A percentile compares a stretch with the other conserved stretches of the same genome.
Evolutionary conservation across 345 rosid species (phyloP).

Genomic region (Firmiana major): DNA sequence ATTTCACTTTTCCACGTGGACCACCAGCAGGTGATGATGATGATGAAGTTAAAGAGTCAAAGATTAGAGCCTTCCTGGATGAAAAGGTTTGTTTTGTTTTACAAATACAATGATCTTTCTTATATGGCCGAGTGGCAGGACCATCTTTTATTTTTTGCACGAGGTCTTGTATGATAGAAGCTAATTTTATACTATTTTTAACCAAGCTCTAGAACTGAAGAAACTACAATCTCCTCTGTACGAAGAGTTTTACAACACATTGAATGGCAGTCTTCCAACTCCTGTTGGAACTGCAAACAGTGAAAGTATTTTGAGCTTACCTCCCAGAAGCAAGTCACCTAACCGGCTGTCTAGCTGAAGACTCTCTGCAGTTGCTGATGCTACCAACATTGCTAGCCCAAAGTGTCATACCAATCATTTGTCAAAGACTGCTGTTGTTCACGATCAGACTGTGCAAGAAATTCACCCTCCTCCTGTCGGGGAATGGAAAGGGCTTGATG

Average conservation of each 20-base stretch:
- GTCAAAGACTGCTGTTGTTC: slow-evolving; percentile 33
- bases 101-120: background rate
- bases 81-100: slow-evolving; percentile 54
- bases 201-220: slow-evolving; percentile 74
- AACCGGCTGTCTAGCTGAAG: slow-evolving; percentile 73
- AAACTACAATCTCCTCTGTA: slow-evolving; percentile 76
- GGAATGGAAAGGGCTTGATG: slow-evolving; percentile 36
- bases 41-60: slow-evolving; percentile 68
- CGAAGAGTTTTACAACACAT: slow-evolving; percentile 70
- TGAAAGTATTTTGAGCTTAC: slow-evolving; percentile 55
- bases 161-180: background rate
- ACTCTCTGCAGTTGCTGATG: slow-evolving; percentile 50
- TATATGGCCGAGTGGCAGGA: slow-evolving; percentile 13
- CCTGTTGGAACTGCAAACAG: slow-evolving; percentile 34
- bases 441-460: slow-evolving; percentile 47
- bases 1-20: slow-evolving; percentile 45
- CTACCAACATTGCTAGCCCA: slow-evolving; percentile 39
- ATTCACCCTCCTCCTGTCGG: slow-evolving; percentile 43
- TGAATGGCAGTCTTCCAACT: slow-evolving; percentile 49
- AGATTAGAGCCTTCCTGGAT: slow-evolving; percentile 81
- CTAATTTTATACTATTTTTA: slow-evolving; percentile 5
- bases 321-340: slow-evolving; percentile 78
- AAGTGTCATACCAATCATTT: slow-evolving; percentile 26
- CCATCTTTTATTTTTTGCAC: background rate
- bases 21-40: slow-evolving; percentile 58